Evolutionary conservation across 345 rosid species (phyloP).

Genomic region (Linum lewisii): DNA sequence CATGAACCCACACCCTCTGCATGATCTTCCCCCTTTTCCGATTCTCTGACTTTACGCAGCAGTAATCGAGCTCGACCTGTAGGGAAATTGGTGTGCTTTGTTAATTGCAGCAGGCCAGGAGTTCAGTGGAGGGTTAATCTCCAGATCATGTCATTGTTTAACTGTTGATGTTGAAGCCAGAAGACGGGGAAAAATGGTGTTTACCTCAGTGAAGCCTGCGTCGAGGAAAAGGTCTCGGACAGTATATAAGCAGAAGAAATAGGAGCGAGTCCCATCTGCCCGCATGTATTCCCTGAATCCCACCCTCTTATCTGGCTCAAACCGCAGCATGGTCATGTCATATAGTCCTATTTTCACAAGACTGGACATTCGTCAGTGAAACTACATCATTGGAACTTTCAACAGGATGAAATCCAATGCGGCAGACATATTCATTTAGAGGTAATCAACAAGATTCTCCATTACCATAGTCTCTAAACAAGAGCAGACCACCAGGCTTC

Average conservation of each 20-base stretch:
- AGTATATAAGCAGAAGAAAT: constrained; percentile 68
- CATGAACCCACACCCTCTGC: constrained; percentile 90
- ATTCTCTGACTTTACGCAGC: constrained; percentile 68
- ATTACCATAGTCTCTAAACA: constrained; percentile 87
- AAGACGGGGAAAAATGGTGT: background rate
- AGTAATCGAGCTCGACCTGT: constrained; percentile 78
- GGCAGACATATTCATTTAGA: too few species aligned
- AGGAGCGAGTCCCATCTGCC: constrained; percentile 75
- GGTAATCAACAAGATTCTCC: background rate
- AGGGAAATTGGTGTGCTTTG: constrained; percentile 1
- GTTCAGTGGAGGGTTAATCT: too few species aligned
- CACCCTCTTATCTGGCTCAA: constrained; percentile 53
- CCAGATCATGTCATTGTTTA: background rate
- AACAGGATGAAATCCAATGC: too few species aligned
- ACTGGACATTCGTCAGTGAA: constrained; percentile 17
- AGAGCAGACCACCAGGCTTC: constrained; percentile 71
- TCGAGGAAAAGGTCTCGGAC: constrained; percentile 43
- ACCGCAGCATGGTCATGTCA: constrained; percentile 92
- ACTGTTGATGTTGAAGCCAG: background rate
- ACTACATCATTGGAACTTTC: too few species aligned
- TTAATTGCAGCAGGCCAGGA: background rate
- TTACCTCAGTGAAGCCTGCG: constrained; percentile 78
- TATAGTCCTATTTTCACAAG: constrained; percentile 55
- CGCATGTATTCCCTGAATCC: constrained; percentile 74
- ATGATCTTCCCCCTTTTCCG: constrained; percentile 58